Evolutionary conservation across 108 stramenopile species (phyloP).

Genomic region (Seminavis robusta): DNA sequence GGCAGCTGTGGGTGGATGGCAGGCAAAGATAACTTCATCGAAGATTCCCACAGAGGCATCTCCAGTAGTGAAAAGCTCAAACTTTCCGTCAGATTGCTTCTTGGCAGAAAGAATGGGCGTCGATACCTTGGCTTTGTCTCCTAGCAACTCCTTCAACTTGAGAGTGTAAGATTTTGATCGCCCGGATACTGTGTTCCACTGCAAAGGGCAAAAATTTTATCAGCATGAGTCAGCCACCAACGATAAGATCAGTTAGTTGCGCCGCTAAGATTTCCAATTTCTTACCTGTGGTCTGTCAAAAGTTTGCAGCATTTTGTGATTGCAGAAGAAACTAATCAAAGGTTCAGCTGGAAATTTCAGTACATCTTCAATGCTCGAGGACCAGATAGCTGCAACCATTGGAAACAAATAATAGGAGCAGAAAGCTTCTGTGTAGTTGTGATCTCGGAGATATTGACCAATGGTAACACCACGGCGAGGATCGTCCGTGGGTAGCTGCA

Average conservation of each 20-base stretch:
- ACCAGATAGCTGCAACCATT: slow-evolving; percentile 96
- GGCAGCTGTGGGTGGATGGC: slow-evolving; percentile 77
- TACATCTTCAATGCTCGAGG: slow-evolving; percentile 78
- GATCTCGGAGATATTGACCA: slow-evolving; percentile 75
- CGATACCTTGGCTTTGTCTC: slow-evolving; percentile 49
- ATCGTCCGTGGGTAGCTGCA: slow-evolving; percentile 61
- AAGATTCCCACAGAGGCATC: slow-evolving; percentile 53
- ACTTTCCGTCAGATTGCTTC: slow-evolving; percentile 20
- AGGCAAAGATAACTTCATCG: slow-evolving; percentile 90
- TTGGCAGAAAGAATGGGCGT: slow-evolving; percentile 51
- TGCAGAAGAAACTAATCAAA: slow-evolving; percentile 89
- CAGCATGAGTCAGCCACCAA: neutral
- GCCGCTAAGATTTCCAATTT: neutral
- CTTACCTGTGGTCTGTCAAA: slow-evolving; percentile 63
- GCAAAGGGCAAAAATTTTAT: slow-evolving; percentile 19
- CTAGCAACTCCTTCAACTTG: slow-evolving; percentile 56
- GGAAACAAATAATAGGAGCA: slow-evolving; percentile 85
- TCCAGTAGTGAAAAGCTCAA: slow-evolving; percentile 9
- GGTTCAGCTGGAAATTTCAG: slow-evolving; percentile 76
- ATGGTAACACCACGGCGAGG: slow-evolving; percentile 71
- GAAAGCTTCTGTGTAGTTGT: slow-evolving; percentile 80
- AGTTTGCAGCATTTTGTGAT: slow-evolving; percentile 92
- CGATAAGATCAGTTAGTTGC: neutral
- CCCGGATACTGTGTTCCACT: slow-evolving; percentile 85
- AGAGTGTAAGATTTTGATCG: slow-evolving; percentile 79